Evolutionary conservation across 495 filamentous ascomycete genomes (phyloP), one percentile per base, ranked within the genome.

Genomic region (Clavariopsis aquatica): DNA sequence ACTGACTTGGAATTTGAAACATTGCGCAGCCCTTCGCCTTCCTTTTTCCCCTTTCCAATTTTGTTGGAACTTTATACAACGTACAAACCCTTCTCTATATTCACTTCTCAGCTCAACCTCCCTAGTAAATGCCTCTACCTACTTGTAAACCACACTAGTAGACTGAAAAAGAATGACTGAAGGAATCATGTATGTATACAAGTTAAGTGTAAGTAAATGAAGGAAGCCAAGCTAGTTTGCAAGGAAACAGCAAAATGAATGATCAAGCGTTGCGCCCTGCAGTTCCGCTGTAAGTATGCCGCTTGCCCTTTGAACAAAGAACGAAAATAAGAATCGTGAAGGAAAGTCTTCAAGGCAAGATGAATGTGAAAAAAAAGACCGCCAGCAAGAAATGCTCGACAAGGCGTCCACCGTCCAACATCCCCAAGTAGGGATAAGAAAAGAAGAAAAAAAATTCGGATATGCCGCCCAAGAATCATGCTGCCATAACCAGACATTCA

Each of bases 251-350:
- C 38, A 6, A 43, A 17, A 43, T n/a, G 38, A 43, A 49, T 23
- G 24, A 41, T 41, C 20, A 41, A 56, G 52, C 52, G 52, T 23
- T 41, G 51, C 52, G 31, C 52, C 13, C 52, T 13, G 52, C 52
- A n/a, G 52, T 56, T 13, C 20, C 52, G 52, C 52, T 56, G 52
- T 56, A 5, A 34, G 52, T 10, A 13, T 22, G 52, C 52, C 22
- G 19, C 15, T 53, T 19, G 24, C 22, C 5, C 19, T 9, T 24
- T 8, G 26, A 23, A 9, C 6, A 10, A 23, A 23, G 19, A 28
- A 51, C 23, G 19, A 51, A 47, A 23, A 19, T 47, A 7, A 8
- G 45, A 23, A 23, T 47, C 22, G 26, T 51, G 6, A 51, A 51
- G 47, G 47, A 28, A 28, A 28, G 22, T 9, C 7, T 24, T 22